Evolutionary conservation across 352 stramenopile genomes (phyloP), one percentile per base, ranked within the genome.

Genomic region (Globisporangium carolinianum): DNA sequence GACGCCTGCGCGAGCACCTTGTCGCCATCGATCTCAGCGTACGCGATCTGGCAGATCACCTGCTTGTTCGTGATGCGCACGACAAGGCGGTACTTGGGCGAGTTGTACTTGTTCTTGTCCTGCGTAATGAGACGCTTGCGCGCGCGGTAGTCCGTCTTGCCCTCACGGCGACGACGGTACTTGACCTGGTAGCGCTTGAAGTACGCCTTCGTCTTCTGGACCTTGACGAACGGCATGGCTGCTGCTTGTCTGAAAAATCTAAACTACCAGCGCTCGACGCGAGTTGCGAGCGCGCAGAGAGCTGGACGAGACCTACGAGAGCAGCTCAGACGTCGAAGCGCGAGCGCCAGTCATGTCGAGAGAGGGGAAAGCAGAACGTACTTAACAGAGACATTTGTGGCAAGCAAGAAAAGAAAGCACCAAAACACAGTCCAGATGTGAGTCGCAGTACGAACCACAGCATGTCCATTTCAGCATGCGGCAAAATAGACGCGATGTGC

Each of bases 21-120:
- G 83, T 99, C 97, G 58, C 97, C 96, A 74, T 99, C 94, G 56
- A 99, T 98, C 61, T 98, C 92, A 65, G 96, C 85, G 81, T 99
- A 99, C 52, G 96, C 95, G 72, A 99, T 98, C 83, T 99, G 96
- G 80, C 93, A 98, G 78, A 99, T 98, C 12, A 99, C 91, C 69
- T 98, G 77, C 60, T 82, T 94, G 88, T 98, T 98, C 59, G 95
- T 98, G 74, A 98, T 95, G 67, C 93, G 90, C 57, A 98, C 94
- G 8, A 98, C 92, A 37, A 98, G 85, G 58, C 94, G 85, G 79
- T 98, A 98, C 87, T 99, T 99, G 60, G 96, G 96, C 64, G 91
- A 97, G 83, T 99, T 98, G 95, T 99, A 99, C 89, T 99, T 99
- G 95, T 99, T 99, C 95, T 99, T 99, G 75, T 98, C 97, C 75